Evolutionary conservation across 768 basidiomycete species (phyloP), one percentile per base, ranked within the genome.

Genomic region (Auricularia sp.): DNA sequence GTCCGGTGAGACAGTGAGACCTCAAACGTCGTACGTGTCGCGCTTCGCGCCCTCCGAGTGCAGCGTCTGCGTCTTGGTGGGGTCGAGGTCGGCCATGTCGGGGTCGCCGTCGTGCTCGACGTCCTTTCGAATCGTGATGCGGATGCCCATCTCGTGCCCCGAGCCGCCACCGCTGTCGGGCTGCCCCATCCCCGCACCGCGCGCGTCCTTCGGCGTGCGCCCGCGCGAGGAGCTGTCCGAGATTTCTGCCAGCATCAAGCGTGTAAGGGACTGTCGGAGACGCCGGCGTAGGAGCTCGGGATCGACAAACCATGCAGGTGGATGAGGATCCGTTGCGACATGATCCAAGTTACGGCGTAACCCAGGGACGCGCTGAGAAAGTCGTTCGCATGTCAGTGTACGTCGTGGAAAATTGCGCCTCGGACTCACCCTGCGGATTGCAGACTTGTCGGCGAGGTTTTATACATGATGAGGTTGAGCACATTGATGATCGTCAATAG

Each of bases 111-210:
- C 54, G 18, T 35, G 21, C 56, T 29, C 56, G 56, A 29, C 24
- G 56, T 59, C 56, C 13, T 24, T 14, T 1, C 29, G 56, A 33
- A 59, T 59, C 11, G 56, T 59, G 34, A 59, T 35, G 29, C 56
- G 56, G 34, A 59, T 59, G 56, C 56, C 56, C 56, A 59, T 24
- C 56, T 59, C 56, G 24, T 59, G 56, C 34, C 56, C 56, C 24
- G 16, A n/a, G 11, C 18, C 47, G 29, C 29, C 56, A 33, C 54
- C 29, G 18, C n/a, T 54, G 18, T 59, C 29, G 6, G 29, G 56
- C 24, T 14, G 29, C 14, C 11, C 56, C 6, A 21, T 8, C 18
- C 47, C 56, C 10, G 24, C 29, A 7, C 24, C 16, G 34, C 18
- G 18, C 8, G 14, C 18, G 47, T 51, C 47, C 47, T 51, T 51